Evolutionary conservation across 345 rosid species (phyloP), one percentile per base, ranked within the genome.

Genomic region (Moringa oleifera): DNA sequence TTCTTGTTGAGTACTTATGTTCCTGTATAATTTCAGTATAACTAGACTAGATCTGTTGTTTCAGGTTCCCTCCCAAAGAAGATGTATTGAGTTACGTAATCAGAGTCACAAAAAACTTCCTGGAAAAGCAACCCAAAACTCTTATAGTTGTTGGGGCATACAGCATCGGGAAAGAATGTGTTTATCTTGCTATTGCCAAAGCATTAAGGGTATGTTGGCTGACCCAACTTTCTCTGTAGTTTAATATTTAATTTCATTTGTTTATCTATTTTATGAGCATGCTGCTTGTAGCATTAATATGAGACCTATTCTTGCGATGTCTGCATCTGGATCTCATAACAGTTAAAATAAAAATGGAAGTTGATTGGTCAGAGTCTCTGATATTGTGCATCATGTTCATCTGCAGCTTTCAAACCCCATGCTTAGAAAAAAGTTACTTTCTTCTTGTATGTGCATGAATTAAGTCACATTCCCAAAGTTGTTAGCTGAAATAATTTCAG

Each of bases 131-230:
- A 52, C 91, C 89, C 1, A 80, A 70, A 77, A 84, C 96, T 20
- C 85, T 89, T 57, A 69, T 86, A 68, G 80, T 84, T 51, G 91
- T 83, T 18, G 93, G 93, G 52, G 87, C 96, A n/a, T 89, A 89
- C 68, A 89, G 87, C 77, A 86, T 84, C 23, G 91, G 96, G 0
- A 86, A 89, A 79, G 91, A 89, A 75, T 71, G 84, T 65, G 96
- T 86, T 58, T 89, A 86, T 74, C 83, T 86, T 28, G 80, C 93
- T 50, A 80, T 86, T 77, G 82, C 96, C 53, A 81, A 86, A 74
- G 86, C 87, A 51, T 72, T 86, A 55, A 88, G 85, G 82, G 96
- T 86, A 81, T 45, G 70, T 54, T 41, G 47, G 68, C 52, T 41
- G 47, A 15, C 12, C 47, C 17, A 41, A 4, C 37, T 33, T 33